Evolutionary conservation across 768 basidiomycete genomes (phyloP).

Genomic region (Kondoa malvinella): DNA sequence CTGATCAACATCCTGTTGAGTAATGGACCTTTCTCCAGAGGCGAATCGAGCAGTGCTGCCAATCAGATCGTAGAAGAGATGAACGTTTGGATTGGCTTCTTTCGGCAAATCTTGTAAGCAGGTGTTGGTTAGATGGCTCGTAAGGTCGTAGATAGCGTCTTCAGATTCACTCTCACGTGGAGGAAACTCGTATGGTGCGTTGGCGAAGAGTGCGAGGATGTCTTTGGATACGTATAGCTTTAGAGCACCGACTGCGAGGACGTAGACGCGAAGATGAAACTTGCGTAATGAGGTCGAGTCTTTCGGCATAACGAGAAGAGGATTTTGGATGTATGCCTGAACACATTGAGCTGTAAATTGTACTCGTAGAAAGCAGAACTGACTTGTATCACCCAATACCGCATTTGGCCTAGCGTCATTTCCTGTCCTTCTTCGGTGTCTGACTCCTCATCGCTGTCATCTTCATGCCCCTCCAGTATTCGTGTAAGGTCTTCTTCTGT

Average conservation of each 20-base stretch:
- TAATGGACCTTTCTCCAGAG: slow-evolving; percentile 26
- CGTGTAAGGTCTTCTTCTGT: slow-evolving; percentile 50
- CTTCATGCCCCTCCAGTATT: slow-evolving; percentile 70
- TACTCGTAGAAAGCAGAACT: slow-evolving; percentile 8
- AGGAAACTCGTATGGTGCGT: slow-evolving; percentile 43
- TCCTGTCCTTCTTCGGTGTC: slow-evolving; percentile 20
- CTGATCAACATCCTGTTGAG: slow-evolving; percentile 35
- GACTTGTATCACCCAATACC: slow-evolving; percentile 94
- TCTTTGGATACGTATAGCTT: slow-evolving; percentile 59
- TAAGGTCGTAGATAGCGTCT: slow-evolving; percentile 36
- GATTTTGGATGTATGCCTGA: slow-evolving; percentile 69
- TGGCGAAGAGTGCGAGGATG: slow-evolving; percentile 74
- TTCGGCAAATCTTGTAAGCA: slow-evolving; percentile 59
- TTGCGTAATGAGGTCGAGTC: slow-evolving; percentile 35
- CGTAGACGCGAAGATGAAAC: slow-evolving; percentile 87
- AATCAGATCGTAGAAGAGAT: slow-evolving; percentile 60
- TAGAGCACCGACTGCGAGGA: slow-evolving; percentile 36
- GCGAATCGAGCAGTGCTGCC: slow-evolving; percentile 43
- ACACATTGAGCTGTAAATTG: neutral
- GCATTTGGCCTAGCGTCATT: slow-evolving; percentile 55
- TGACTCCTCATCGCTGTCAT: slow-evolving; percentile 22
- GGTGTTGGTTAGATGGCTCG: slow-evolving; percentile 78
- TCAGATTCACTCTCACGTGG: slow-evolving; percentile 2
- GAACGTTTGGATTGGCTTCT: slow-evolving; percentile 38
- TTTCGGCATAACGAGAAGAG: slow-evolving; percentile 58